These are phyloP conservation scores for Jacaranda copaia DNA, from an alignment of 257 asterid genomes.

Conservation along the genomic window DNA sequence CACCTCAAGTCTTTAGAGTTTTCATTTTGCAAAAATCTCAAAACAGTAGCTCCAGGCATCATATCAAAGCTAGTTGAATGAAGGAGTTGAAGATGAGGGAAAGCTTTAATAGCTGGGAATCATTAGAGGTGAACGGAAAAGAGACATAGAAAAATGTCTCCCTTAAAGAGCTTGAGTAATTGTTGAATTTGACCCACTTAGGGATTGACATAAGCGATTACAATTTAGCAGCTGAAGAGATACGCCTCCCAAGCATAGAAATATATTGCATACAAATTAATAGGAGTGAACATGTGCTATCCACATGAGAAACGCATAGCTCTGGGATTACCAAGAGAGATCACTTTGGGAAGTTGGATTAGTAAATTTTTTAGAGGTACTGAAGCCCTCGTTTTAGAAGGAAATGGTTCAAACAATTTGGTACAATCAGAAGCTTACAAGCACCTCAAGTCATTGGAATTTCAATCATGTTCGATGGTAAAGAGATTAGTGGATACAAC, in stretches of 20 bases:
- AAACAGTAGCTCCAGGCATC: background rate
- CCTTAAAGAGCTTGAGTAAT: too few relatives aligned
- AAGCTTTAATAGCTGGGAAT: too few relatives aligned
- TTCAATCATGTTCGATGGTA: too few relatives aligned
- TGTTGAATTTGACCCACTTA: too few relatives aligned
- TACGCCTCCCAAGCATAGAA: background rate
- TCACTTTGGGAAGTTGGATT: conserved; percentile 11
- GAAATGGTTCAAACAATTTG: too few relatives aligned
- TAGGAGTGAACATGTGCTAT: background rate
- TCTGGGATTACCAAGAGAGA: background rate
- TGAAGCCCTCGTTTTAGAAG: background rate
- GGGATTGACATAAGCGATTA: background rate
- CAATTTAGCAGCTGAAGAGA: background rate
- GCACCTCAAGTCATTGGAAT: too few relatives aligned
- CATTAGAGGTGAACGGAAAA: too few relatives aligned
- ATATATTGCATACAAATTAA: too few relatives aligned
- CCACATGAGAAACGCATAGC: background rate
- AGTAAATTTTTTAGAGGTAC: background rate
- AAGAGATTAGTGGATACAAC: too few relatives aligned
- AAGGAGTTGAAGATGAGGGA: background rate
- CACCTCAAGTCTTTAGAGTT: background rate
- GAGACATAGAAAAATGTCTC: too few relatives aligned
- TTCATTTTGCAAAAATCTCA: background rate
- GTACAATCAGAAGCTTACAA: too few relatives aligned
- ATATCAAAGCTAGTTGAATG: background rate